Percentiles rank a stretch among this genome's conserved stretches.
These are phyloP conservation scores for Capniomyces stellatus DNA, from an alignment of 371 early-diverging fungal species.

Conservation along the genomic window DNA sequence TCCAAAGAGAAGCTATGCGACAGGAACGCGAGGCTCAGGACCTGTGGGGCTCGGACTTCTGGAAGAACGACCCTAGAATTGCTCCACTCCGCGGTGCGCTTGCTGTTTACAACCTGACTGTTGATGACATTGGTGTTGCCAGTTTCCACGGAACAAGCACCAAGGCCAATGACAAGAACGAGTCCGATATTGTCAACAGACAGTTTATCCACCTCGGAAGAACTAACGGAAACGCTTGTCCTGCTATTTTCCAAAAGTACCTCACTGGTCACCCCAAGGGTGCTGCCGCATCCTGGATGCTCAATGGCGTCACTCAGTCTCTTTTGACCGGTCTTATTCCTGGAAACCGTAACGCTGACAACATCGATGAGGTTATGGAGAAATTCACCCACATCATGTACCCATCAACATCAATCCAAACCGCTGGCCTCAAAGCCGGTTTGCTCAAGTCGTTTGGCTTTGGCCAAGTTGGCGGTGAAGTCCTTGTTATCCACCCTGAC, in stretches of 20 bases:
- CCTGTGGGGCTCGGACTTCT: constrained; percentile 81
- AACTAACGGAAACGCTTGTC: constrained; percentile 62
- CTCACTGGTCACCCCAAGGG: constrained; percentile 95
- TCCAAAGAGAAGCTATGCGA: constrained; percentile 66
- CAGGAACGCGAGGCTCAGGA: constrained; percentile 67
- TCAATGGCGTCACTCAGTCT: constrained; percentile 80
- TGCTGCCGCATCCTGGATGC: constrained; percentile 96
- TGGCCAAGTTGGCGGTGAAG: constrained; percentile 91
- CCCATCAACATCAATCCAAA: constrained; percentile 73
- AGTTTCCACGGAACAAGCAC: constrained; percentile 97
- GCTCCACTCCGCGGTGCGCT: constrained; percentile 84
- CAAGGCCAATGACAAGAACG: constrained; percentile 93
- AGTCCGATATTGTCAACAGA: constrained; percentile 70
- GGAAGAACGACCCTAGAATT: constrained; percentile 59
- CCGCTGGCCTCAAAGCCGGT: constrained; percentile 86
- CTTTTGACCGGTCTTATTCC: constrained; percentile 79
- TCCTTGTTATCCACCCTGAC: constrained; percentile 80
- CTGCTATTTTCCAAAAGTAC: constrained; percentile 83
- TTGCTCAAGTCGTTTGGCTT: constrained; percentile 91
- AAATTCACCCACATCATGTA: constrained; percentile 70
- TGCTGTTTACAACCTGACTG: constrained; percentile 72
- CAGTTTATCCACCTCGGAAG: constrained; percentile 83
- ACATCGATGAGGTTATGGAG: constrained; percentile 63
- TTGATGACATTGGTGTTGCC: constrained; percentile 90
- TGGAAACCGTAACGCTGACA: constrained; percentile 93